Percentiles rank a stretch among this genome's conserved stretches.
Evolutionary conservation across 495 filamentous ascomycete genomes (phyloP).

Genomic region (Aspergillus mulundensis): DNA sequence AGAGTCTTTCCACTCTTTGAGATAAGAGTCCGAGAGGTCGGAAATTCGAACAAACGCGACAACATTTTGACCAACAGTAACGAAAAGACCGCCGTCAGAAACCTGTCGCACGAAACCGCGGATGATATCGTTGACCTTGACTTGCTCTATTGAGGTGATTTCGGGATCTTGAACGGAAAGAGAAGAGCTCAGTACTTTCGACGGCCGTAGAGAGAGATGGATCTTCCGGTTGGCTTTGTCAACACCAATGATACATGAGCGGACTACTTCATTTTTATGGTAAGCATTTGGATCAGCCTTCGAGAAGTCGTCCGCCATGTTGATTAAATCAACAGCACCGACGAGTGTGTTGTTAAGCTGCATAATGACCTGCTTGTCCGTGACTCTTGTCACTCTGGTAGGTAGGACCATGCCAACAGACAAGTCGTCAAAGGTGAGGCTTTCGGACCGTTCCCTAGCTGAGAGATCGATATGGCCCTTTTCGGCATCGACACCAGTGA

Average conservation of each 20-base stretch:
- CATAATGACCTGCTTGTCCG: constrained; percentile 76
- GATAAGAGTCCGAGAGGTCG: constrained; percentile 81
- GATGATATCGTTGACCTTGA: constrained; percentile 74
- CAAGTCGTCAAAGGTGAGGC: constrained; percentile 63
- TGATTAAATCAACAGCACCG: constrained; percentile 69
- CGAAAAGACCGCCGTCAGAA: constrained; percentile 79
- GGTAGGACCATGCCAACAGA: constrained; percentile 74
- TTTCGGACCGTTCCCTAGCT: constrained; percentile 54
- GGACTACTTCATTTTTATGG: constrained; percentile 78
- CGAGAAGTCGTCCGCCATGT: constrained; percentile 82
- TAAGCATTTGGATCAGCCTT: constrained; percentile 63
- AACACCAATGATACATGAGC: constrained; percentile 74
- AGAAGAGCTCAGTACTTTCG: constrained; percentile 81
- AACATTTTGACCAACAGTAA: constrained; percentile 72
- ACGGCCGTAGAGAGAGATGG: constrained; percentile 76
- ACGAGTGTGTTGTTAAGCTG: constrained; percentile 75
- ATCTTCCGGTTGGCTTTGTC: constrained; percentile 82
- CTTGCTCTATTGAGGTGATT: constrained; percentile 59
- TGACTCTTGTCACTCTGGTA: constrained; percentile 78
- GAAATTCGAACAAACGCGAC: constrained; percentile 77
- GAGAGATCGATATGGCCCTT: constrained; percentile 78
- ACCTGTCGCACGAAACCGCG: constrained; percentile 88
- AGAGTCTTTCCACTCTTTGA: constrained; percentile 93
- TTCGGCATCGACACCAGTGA: constrained; percentile 67
- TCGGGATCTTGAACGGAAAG: constrained; percentile 78